Base-by-base conservation (phyloP, 257 asterid genomes). In the Solanum sparsipilum region DNA sequence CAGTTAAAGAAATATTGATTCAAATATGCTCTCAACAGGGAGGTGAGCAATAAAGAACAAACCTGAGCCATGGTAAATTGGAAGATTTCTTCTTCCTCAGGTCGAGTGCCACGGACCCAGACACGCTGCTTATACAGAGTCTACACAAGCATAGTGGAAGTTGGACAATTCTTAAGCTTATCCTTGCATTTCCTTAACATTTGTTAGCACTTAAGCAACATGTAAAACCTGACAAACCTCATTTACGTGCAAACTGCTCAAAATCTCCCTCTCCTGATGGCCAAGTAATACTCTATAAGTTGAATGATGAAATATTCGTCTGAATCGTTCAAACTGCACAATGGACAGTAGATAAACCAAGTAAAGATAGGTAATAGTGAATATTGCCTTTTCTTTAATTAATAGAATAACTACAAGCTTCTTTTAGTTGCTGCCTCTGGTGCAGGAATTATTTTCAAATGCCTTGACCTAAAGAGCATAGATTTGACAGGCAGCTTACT, bases 271-370 rank as follows among this genome's bases (percentile, higher is more conserved):
- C 90, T 95, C 99, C 23, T 92, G 92, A 87, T 95, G 99, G 76
- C 98, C 98, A 81, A 95, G 98, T 86, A 96, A 90, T 75, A 92
- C 96, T 88, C 99, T 90, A 91, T 96, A 95, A 88, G 96, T 95
- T 11, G 99, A 96, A 86, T 96, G 98, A 91, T 96, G 99, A 86
- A 95, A 96, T 83, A 96, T 95, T 88, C 98, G 93, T 88, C 99
- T 93, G 87, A 96, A 96, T 84, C 99, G 91, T 90, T 96, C 98
- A 71, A 96, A 96, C 98, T 96, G 95, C 87, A 87, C 13, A 87
- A 76, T 81, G 65, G 21, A 72, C 83, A 84, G 16, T 39, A 84
- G 60, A 83, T 65, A 36, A 31, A 84, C 86, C 86, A 73, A 86
- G 9, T 79, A 85, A 71, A 71, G 31, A 65, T 71, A 73, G 27